Evolutionary conservation across 441 rosid genomes (phyloP).

Genomic region (Aquilaria agallochum): DNA sequence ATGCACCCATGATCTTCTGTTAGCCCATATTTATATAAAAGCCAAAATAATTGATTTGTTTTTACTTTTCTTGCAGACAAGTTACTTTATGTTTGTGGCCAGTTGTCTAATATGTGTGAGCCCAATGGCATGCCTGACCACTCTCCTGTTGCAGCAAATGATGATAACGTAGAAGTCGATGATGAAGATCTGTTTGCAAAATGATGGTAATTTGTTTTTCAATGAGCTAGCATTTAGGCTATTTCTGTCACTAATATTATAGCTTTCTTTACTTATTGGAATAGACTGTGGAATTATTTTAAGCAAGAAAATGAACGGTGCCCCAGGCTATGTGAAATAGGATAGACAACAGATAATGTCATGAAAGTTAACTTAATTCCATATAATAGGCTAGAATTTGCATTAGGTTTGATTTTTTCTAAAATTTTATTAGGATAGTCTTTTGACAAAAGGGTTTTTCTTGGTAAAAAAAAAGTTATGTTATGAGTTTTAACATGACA

Average conservation of each 20-base stretch:
- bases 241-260: background rate
- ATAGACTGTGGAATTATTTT: conserved; percentile 15
- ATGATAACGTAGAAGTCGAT: conserved; percentile 57
- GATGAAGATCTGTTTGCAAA: conserved; percentile 78
- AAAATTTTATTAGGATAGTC: no score
- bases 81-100: conserved; percentile 42
- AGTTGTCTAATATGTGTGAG: conserved; percentile 37
- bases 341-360: no score
- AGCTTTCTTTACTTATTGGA: conserved; percentile 12
- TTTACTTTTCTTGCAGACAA: conserved; percentile 41
- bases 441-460: no score
- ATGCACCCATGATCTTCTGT: no score
- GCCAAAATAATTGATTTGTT: conserved; percentile 10
- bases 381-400: no score
- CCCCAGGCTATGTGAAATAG: conserved; percentile 39
- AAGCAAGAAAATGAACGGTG: conserved; percentile 81
- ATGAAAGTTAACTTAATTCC: no score
- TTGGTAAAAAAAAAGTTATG: no score
- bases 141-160: conserved; percentile 49
- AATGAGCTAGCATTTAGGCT: background rate
- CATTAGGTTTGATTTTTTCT: no score
- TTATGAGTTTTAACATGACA: no score
- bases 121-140: conserved; percentile 48
- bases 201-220: conserved; percentile 49
- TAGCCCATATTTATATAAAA: no score